Base-by-base conservation (phyloP, 2,329 filamentous ascomycete species). In the Alternaria solani region DNA sequence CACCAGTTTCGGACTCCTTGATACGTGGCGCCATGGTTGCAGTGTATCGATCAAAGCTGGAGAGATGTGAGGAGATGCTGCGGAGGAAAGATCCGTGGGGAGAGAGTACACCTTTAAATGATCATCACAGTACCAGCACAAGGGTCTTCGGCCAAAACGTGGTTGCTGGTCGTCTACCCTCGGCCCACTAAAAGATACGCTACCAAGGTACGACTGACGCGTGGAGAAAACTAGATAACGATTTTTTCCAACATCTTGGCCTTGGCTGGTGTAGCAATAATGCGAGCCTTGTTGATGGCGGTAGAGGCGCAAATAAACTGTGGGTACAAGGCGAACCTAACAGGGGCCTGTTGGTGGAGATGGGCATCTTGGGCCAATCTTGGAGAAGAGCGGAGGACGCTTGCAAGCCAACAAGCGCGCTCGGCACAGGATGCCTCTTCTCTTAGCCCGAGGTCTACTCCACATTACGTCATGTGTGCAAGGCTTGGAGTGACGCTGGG, bases 221-320 rank as follows among this genome's bases (percentile, higher is more conserved):
- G 62, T 70, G 68, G 68, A 69, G 67, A 52, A 66, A 56, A 72
- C 68, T 72, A 72, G 68, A 68, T 66, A 70, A 71, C 61, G 64
- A 39, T 44, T 69, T 43, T 70, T 43, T 69, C 61, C 62, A 69
- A 55, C 59, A 67, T 67, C 61, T 66, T 67, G 70, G 68, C 63
- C 68, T 71, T 71, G 69, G 68, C 68, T 67, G 67, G 61, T 66
- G 70, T 71, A 67, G 70, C 63, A 65, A 61, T 61, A 41, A 63
- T 55, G 61, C 62, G 59, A 61, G 59, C 65, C 62, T 64, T 65
- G 56, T 59, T 62, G 60, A 57, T 66, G 67, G 63, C 63, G 64
- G 66, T 61, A 65, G 66, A 67, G 64, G 64, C 67, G 66, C 64
- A 66, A 61, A 70, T 69, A 66, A 72, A 66, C 57, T 66, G 69